phyloP scores from a whole-genome alignment of 768 basidiomycete genomes.

The Xerocomellus dryophilus region DNA sequence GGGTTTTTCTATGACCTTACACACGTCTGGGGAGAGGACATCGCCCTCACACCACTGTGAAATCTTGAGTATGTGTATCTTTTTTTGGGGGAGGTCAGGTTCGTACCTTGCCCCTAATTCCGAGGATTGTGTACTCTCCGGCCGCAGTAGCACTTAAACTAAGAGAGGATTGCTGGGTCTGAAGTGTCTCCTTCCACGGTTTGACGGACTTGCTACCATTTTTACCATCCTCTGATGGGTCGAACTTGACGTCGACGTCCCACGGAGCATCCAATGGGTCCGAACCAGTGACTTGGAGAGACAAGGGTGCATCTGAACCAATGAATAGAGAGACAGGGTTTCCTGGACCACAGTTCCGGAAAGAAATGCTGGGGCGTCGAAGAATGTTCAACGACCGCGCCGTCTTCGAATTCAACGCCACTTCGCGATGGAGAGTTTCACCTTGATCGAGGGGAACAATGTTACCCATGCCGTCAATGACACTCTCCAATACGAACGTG shows the following conservation, averaged over 20 bases:
- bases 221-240: slow-evolving; percentile 45
- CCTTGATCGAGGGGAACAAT: slow-evolving; percentile 47
- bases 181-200: slow-evolving; percentile 63
- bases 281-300: slow-evolving; percentile 49
- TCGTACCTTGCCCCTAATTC: slow-evolving; percentile 65
- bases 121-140: slow-evolving; percentile 73
- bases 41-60: slow-evolving; percentile 72
- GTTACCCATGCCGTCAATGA: slow-evolving; percentile 84
- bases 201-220: slow-evolving; percentile 43
- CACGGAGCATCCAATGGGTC: slow-evolving; percentile 67
- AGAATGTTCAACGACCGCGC: slow-evolving; percentile 68
- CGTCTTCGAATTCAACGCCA: slow-evolving; percentile 41
- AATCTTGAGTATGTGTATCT: slow-evolving; percentile 2
- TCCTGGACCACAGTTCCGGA: slow-evolving; percentile 71
- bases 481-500: slow-evolving; percentile 71
- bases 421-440: slow-evolving; percentile 20
- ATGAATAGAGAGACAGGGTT: slow-evolving; percentile 67
- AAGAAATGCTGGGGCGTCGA: slow-evolving; percentile 66
- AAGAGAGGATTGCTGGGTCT: slow-evolving; percentile 47
- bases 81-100: not conserved
- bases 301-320: slow-evolving; percentile 59
- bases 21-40: slow-evolving; percentile 78
- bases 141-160: slow-evolving; percentile 54
- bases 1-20: slow-evolving; percentile 72
- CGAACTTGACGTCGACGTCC: slow-evolving; percentile 62